Evolutionary conservation across 1,284 basidiomycete species (phyloP), one percentile per base, ranked within the genome.

Genomic region (Marasmius oreades): DNA sequence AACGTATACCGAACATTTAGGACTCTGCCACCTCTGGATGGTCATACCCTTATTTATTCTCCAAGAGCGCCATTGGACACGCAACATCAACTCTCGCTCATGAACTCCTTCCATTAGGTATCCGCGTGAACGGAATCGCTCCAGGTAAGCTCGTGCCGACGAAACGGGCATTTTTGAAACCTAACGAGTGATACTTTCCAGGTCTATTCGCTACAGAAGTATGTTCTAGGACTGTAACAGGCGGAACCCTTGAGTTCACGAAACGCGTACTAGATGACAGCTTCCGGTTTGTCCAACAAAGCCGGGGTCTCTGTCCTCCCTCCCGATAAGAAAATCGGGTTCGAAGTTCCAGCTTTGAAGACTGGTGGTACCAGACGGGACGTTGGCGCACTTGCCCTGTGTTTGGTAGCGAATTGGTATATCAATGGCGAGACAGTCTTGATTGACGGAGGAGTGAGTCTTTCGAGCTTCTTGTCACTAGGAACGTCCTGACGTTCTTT

Each of bases 71-170:
- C 0, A 73, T 80, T 43, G 78, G 78, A 1, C 76, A 79, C 51
- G 77, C 77, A 1, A 80, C 78, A 2, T 65, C 74, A 10, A 68
- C 74, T 5, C 71, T 81, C n/a, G 79, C 79, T 12, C 76, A 78
- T 59, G 79, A 80, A 62, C 67, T 81, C 0, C 66, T 80, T 8
- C 78, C 78, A 1, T 69, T 80, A n/a, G 78, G 78, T 1, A 76
- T 81, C 53, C 68, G 78, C n/a, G 79, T 81, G n/a, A 81, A 80
- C 61, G 79, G 78, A 3, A 81, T 80, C 51, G 78, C 79, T 3
- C 79, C 79, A 5, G 77, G 76, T 70, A 55, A 53, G 64, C 55
- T 23, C 33, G 22, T 28, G 20, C 23, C 18, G 10, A 1, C 3
- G n/a, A 42, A 2, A 14, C 11, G 39, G 42, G 4, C 16, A 7